Evolutionary conservation across 2,329 filamentous ascomycete species (phyloP).

Genomic region (Simplicillium sp.): DNA sequence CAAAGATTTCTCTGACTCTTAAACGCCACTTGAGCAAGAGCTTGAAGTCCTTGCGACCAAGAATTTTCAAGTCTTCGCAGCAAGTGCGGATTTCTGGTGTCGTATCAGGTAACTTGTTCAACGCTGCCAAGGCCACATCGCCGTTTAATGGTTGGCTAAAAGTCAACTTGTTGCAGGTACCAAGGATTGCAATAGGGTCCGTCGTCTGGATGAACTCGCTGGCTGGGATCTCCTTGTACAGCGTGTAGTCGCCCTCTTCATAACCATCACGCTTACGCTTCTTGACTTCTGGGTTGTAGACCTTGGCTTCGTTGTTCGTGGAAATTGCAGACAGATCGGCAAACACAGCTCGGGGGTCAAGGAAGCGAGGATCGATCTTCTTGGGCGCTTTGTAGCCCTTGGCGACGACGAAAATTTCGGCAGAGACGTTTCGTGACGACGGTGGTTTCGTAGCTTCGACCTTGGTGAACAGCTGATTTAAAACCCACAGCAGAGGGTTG

Average conservation of each 20-base stretch:
- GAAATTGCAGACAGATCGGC: constrained; percentile 78
- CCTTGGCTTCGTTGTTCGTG: constrained; percentile 94
- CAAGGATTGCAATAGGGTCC: constrained; percentile 89
- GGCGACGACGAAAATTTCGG: constrained; percentile 98
- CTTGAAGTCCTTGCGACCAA: constrained; percentile 93
- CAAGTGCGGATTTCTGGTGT: constrained; percentile 71
- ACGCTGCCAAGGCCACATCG: constrained; percentile 76
- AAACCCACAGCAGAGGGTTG: constrained; percentile 91
- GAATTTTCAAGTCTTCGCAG: constrained; percentile 76
- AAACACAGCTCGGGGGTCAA: constrained; percentile 84
- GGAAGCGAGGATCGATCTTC: constrained; percentile 80
- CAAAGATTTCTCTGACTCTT: constrained; percentile 82
- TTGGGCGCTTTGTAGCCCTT: constrained; percentile 93
- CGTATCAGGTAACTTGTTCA: constrained; percentile 80
- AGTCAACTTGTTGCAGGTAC: constrained; percentile 71
- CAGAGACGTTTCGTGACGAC: constrained; percentile 89
- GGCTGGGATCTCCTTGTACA: constrained; percentile 81
- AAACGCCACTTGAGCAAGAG: constrained; percentile 81
- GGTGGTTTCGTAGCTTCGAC: constrained; percentile 97
- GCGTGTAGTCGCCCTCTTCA: constrained; percentile 87
- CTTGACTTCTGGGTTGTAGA: constrained; percentile 95
- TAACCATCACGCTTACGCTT: constrained; percentile 97
- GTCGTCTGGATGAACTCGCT: constrained; percentile 90
- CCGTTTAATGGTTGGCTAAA: constrained; percentile 74
- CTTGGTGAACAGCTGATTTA: constrained; percentile 91